These are phyloP conservation scores for Lunasporangiospora selenospora DNA, from an alignment of 192 early-diverging fungal genomes.

Conservation along the genomic window DNA sequence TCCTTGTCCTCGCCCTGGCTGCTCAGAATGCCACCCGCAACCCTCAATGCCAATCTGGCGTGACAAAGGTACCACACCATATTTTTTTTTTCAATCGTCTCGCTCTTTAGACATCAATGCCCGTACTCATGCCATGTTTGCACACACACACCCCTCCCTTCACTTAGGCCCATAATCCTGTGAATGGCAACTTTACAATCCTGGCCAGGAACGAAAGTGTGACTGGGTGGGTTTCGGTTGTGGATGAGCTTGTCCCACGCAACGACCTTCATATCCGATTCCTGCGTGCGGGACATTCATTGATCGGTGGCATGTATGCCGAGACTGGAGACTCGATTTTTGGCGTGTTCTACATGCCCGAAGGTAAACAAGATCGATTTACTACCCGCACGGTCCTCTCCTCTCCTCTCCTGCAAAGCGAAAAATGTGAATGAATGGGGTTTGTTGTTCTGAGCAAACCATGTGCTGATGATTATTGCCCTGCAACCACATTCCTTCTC, in stretches of 20 bases:
- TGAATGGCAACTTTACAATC: slow-evolving; percentile 48
- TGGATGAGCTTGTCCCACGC: slow-evolving; percentile 58
- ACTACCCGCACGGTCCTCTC: neutral
- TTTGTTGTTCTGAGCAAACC: neutral
- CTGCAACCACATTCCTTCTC: neutral
- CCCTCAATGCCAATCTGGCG: slow-evolving; percentile 56
- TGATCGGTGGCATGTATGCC: slow-evolving; percentile 85
- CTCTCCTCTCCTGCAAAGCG: neutral
- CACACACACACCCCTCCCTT: neutral
- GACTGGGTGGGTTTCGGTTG: slow-evolving; percentile 83
- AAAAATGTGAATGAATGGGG: neutral
- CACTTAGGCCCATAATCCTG: slow-evolving; percentile 26
- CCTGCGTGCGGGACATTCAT: slow-evolving; percentile 87
- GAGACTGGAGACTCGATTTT: slow-evolving; percentile 76
- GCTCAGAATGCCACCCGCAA: slow-evolving; percentile 53
- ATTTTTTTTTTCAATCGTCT: neutral
- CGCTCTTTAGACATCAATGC: neutral
- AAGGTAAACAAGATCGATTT: slow-evolving; percentile 55
- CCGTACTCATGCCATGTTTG: neutral
- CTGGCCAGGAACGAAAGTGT: slow-evolving; percentile 78
- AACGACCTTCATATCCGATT: slow-evolving; percentile 66
- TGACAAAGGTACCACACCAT: slow-evolving; percentile 47
- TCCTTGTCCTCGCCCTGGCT: slow-evolving; percentile 36
- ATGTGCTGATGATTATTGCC: too few species aligned
- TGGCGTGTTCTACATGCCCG: slow-evolving; percentile 82